Evolutionary conservation across 192 early-diverging fungal species (phyloP).

Genomic region (Chytriomyces hyalinus): DNA sequence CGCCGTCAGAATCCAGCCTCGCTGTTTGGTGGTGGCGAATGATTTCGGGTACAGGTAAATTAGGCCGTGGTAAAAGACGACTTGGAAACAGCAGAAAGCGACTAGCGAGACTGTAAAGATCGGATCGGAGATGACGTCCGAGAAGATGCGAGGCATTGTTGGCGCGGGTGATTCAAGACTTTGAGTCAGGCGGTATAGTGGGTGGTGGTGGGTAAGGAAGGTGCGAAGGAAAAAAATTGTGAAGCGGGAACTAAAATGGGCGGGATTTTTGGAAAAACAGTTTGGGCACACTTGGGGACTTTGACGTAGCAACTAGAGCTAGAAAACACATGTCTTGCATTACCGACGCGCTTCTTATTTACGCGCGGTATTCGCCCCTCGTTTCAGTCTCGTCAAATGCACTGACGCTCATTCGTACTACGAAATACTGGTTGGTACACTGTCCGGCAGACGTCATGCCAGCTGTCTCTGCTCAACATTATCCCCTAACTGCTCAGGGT

Average conservation of each 20-base stretch:
- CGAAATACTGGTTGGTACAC: not conserved
- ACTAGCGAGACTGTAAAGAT: slow-evolving; percentile 15
- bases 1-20: slow-evolving; percentile 56
- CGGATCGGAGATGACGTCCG: slow-evolving; percentile 17
- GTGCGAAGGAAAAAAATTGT: not conserved
- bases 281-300: no score
- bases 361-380: not conserved
- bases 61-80: slow-evolving; percentile 21
- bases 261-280: no score
- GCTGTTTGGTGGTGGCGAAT: slow-evolving; percentile 53
- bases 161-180: not conserved
- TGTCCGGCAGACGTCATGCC: no score
- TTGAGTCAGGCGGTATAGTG: not conserved
- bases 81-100: slow-evolving; percentile 24
- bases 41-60: slow-evolving; percentile 24
- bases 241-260: not conserved
- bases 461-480: no score
- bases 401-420: not conserved
- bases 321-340: not conserved
- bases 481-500: no score
- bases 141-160: not conserved
- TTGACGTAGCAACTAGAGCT: no score
- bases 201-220: not conserved
- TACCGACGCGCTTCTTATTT: not conserved
- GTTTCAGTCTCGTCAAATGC: not conserved